phyloP scores from a whole-genome alignment of 495 filamentous ascomycete species.

The Neurospora tetraspora region DNA sequence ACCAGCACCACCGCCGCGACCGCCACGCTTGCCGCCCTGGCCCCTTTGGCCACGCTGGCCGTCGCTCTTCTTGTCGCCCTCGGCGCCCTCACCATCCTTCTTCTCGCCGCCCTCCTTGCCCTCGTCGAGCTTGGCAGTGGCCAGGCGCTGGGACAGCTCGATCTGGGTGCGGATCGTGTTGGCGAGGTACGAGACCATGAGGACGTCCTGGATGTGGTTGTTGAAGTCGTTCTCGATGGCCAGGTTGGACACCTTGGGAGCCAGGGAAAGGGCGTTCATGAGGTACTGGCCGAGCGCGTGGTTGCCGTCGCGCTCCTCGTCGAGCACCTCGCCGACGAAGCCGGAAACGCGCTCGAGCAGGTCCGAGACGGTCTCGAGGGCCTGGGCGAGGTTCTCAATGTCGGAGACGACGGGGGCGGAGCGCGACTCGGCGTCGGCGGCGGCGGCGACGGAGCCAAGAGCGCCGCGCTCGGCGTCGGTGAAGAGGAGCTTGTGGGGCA shows the following conservation, averaged over 20 bases:
- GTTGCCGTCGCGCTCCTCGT: slow-evolving; percentile 53
- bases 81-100: slow-evolving; percentile 27
- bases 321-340: slow-evolving; percentile 74
- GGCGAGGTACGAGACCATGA: slow-evolving; percentile 91
- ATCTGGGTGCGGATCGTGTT: slow-evolving; percentile 99
- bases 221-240: slow-evolving; percentile 97
- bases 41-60: slow-evolving; percentile 10
- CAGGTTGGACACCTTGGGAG: slow-evolving; percentile 81
- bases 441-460: slow-evolving; percentile 73
- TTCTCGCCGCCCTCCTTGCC: slow-evolving; percentile 39
- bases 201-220: slow-evolving; percentile 97
- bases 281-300: slow-evolving; percentile 89
- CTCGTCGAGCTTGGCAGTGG: slow-evolving; percentile 68
- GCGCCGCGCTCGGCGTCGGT: slow-evolving; percentile 89
- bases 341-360: slow-evolving; percentile 83
- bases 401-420: slow-evolving; percentile 65
- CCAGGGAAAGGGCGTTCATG: slow-evolving; percentile 80
- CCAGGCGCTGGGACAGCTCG: slow-evolving; percentile 87
- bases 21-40: slow-evolving; percentile 28
- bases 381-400: slow-evolving; percentile 74
- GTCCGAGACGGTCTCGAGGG: slow-evolving; percentile 72
- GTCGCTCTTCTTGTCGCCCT: slow-evolving; percentile 18
- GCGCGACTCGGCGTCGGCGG: slow-evolving; percentile 69
- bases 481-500: slow-evolving; percentile 77
- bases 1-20: slow-evolving; percentile 30